Percentiles rank a stretch among this genome's conserved stretches.
Evolutionary conservation across 805 yeast species (phyloP).

Genomic region (Ogataea naganishii): DNA sequence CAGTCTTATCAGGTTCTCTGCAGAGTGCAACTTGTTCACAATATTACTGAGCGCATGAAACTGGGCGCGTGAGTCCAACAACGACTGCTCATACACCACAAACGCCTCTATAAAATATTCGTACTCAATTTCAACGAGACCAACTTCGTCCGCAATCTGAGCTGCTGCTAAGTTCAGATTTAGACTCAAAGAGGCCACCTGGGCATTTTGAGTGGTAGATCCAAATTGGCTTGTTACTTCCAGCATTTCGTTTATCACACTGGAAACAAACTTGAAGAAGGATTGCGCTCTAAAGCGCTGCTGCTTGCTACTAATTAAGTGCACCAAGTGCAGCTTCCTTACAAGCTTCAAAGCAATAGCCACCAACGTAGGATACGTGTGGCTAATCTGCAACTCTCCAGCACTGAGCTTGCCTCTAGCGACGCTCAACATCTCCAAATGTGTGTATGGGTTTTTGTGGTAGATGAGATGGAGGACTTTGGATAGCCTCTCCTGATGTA

Average conservation of each 20-base stretch:
- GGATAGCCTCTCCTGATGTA: constrained; percentile 49
- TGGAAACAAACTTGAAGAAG: constrained; percentile 67
- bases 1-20: constrained; percentile 29
- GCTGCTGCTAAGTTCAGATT: constrained; percentile 60
- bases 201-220: constrained; percentile 20
- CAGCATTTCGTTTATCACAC: constrained; percentile 60
- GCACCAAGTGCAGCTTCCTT: constrained; percentile 32
- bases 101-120: constrained; percentile 88
- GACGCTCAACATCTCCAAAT: constrained; percentile 35
- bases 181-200: constrained; percentile 25
- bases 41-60: constrained; percentile 39
- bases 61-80: constrained; percentile 40
- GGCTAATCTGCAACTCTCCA: constrained; percentile 48
- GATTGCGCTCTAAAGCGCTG: constrained; percentile 12
- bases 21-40: constrained; percentile 34
- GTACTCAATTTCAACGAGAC: constrained; percentile 63
- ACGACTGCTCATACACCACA: constrained; percentile 65
- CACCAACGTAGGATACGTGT: constrained; percentile 72
- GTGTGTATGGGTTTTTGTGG: constrained; percentile 35
- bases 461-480: constrained; percentile 60
- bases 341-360: constrained; percentile 51
- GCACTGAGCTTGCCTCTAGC: constrained; percentile 41
- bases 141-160: constrained; percentile 68
- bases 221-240: constrained; percentile 22
- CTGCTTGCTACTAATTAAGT: constrained; percentile 13